phyloP scores from a whole-genome alignment of 176 grass and related monocot species.

The Triticum dicoccoides region DNA sequence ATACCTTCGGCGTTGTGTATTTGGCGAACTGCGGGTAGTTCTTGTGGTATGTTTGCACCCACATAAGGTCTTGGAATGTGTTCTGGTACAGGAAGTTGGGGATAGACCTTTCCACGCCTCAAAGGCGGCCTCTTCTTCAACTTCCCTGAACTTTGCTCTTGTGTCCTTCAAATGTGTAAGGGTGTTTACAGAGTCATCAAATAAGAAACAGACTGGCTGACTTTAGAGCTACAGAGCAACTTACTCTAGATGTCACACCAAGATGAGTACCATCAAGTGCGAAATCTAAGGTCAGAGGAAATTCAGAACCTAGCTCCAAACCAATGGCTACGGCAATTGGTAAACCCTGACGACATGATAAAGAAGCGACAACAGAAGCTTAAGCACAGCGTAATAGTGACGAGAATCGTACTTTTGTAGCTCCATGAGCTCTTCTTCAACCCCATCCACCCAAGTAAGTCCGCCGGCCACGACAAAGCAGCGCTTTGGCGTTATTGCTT shows the following conservation, averaged over 20 bases:
- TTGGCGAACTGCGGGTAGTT: constrained; percentile 50
- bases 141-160: constrained; percentile 49
- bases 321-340: not conserved
- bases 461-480: constrained; percentile 31
- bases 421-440: constrained; percentile 44
- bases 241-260: not conserved
- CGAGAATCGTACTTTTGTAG: constrained; percentile 42
- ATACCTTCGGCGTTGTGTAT: constrained; percentile 64
- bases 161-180: constrained; percentile 33
- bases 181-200: constrained; percentile 7
- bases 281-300: not conserved
- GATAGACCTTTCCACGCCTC: constrained; percentile 69
- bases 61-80: constrained; percentile 80
- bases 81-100: constrained; percentile 58
- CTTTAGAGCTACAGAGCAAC: not conserved
- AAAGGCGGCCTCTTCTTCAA: constrained; percentile 67
- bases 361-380: not conserved
- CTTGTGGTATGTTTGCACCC: constrained; percentile 51
- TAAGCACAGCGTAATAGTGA: not conserved
- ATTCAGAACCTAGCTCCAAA: not conserved
- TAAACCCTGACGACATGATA: not conserved
- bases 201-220: not conserved
- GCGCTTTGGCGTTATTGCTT: constrained; percentile 29
- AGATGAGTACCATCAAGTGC: not conserved
- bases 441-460: constrained; percentile 43